Percentiles rank a stretch among this genome's conserved stretches.
phyloP scores from a whole-genome alignment of 805 yeast species.

The Starmerella floricola region DNA sequence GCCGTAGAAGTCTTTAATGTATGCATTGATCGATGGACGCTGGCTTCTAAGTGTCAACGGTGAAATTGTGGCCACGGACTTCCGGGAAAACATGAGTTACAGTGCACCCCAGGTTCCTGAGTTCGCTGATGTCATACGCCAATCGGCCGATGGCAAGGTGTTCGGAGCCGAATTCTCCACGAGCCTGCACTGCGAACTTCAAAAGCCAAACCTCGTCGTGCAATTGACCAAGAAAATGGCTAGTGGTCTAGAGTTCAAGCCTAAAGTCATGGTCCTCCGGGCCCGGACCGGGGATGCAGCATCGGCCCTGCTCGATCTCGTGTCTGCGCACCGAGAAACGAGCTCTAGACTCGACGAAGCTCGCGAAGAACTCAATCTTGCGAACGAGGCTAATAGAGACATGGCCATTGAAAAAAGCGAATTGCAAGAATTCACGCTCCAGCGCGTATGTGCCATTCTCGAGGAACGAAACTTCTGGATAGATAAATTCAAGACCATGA shows the following conservation, averaged over 20 bases:
- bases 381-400: constrained; percentile 4
- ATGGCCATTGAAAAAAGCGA: constrained; percentile 17
- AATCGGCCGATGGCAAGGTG: too few relatives aligned
- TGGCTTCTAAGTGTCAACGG: too few relatives aligned
- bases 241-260: constrained; percentile 16
- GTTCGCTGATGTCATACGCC: too few relatives aligned
- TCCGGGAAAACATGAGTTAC: too few relatives aligned
- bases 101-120: too few relatives aligned
- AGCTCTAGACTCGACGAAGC: neutral
- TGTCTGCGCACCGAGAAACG: neutral
- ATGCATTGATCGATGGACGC: too few relatives aligned
- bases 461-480: constrained; percentile 14
- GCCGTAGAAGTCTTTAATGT: too few relatives aligned
- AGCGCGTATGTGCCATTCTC: constrained; percentile 14
- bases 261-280: neutral
- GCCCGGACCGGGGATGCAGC: neutral
- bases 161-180: neutral
- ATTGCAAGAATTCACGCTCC: constrained; percentile 11
- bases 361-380: neutral
- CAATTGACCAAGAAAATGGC: neutral
- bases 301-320: neutral
- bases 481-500: neutral
- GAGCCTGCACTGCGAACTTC: neutral
- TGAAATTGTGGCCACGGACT: too few relatives aligned
- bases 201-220: neutral